Conservation (phyloP, 495 filamentous ascomycete species). For the Filosporella fistucella region DNA sequence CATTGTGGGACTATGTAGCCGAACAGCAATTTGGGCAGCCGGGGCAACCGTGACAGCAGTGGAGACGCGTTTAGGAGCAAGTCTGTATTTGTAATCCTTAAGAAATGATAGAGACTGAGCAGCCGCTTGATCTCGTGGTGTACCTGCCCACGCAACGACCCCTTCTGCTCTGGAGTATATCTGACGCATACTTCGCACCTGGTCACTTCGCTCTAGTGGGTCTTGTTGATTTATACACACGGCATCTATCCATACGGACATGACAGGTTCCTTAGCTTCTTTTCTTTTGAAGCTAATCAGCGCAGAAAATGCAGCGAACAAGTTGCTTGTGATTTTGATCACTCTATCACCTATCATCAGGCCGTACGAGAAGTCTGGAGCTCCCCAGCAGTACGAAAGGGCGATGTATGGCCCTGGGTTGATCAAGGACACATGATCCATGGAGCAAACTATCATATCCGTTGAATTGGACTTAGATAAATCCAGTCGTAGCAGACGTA, state of each 20-base stretch:
- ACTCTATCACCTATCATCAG: background rate
- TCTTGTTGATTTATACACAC: constrained; percentile 28
- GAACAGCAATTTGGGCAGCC: background rate
- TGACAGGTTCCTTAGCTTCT: background rate
- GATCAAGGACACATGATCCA: background rate
- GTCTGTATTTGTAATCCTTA: background rate
- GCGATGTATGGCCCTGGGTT: background rate
- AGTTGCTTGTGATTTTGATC: constrained; percentile 19
- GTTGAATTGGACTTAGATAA: background rate
- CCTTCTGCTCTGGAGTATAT: constrained; percentile 18
- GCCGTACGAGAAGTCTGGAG: constrained; percentile 1
- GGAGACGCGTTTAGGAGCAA: background rate
- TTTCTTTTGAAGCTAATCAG: background rate
- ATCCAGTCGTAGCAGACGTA: background rate
- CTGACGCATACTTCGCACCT: constrained; percentile 23
- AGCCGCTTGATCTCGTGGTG: background rate
- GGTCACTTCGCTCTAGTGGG: constrained; percentile 17
- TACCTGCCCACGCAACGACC: background rate
- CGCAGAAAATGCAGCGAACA: constrained; percentile 17
- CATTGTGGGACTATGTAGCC: too few species aligned
- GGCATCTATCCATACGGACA: constrained; percentile 26
- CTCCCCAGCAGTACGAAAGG: constrained; percentile 6
- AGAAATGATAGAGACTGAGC: too few species aligned
- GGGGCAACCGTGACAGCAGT: background rate
- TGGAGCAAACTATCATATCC: background rate